These are phyloP conservation scores for Zygosaccharomyces pseudobailii DNA, from an alignment of 1,139 yeast genomes.

Conservation along the genomic window DNA sequence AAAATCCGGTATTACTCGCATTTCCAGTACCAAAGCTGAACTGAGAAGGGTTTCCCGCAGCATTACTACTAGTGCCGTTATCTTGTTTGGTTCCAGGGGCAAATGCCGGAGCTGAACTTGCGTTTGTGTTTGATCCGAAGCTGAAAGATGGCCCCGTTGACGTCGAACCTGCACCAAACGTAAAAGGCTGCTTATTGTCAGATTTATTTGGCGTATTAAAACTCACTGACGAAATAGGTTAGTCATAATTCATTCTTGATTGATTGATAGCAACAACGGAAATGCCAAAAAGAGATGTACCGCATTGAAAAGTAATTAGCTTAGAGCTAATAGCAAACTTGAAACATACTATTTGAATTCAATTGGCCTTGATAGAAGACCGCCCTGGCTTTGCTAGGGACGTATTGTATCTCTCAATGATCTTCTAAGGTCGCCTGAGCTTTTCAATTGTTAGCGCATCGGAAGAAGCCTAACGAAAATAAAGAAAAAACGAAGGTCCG, in stretches of 20 bases:
- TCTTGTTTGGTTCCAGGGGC: not conserved
- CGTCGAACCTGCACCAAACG: conserved; percentile 20
- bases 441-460: not conserved
- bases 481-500: not conserved
- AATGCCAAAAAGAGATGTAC: too few relatives aligned
- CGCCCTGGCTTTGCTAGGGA: not conserved
- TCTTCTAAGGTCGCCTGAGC: not conserved
- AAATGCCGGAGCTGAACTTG: conserved; percentile 1
- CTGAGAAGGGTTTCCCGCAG: not conserved
- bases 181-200: conserved; percentile 20
- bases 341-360: not conserved
- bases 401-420: not conserved
- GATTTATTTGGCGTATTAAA: conserved; percentile 19
- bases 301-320: too few relatives aligned
- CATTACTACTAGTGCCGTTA: not conserved
- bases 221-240: conserved; percentile 12
- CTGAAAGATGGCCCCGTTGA: conserved; percentile 27
- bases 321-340: not conserved
- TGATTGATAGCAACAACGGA: too few relatives aligned
- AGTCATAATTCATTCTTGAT: too few relatives aligned
- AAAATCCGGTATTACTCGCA: conserved; percentile 2
- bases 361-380: not conserved
- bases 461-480: not conserved
- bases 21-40: conserved; percentile 1
- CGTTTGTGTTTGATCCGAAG: conserved; percentile 20